phyloP scores from a whole-genome alignment of 371 early-diverging fungal species.

The Mortierella sp. region DNA sequence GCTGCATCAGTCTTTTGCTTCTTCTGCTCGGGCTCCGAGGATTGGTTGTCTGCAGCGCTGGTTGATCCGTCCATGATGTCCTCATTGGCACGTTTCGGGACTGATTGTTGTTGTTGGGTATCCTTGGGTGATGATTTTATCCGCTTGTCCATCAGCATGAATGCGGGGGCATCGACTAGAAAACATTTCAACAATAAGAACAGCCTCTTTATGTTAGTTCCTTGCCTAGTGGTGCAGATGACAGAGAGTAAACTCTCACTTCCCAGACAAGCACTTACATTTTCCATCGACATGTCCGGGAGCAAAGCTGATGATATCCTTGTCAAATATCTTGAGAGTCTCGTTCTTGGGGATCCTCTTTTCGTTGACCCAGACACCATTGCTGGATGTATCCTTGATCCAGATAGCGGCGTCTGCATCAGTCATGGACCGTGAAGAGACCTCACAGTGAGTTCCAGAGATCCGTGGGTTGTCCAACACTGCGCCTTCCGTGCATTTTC shows the following conservation, averaged over 20 bases:
- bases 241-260: not conserved
- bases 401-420: conserved; percentile 36
- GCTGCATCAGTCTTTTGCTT: conserved; percentile 24
- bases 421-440: conserved; percentile 33
- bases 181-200: not conserved
- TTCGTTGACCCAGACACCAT: conserved; percentile 54
- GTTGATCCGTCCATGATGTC: not conserved
- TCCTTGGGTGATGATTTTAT: not conserved
- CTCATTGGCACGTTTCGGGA: conserved; percentile 13
- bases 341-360: conserved; percentile 31
- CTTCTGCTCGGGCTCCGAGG: conserved; percentile 14
- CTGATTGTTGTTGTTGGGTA: not conserved
- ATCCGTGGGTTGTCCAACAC: conserved; percentile 11
- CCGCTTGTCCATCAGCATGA: conserved; percentile 43
- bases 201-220: not conserved
- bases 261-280: conserved; percentile 3
- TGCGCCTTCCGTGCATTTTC: conserved; percentile 32
- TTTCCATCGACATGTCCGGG: conserved; percentile 4
- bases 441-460: conserved; percentile 37
- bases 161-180: conserved; percentile 14
- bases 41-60: not conserved
- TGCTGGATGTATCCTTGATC: conserved; percentile 46
- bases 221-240: not conserved
- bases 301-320: conserved; percentile 31
- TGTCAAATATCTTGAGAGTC: conserved; percentile 31